Percentiles rank a stretch among this genome's conserved stretches.
Conservation (phyloP, 441 rosid species). For the Corymbia citriodora region DNA sequence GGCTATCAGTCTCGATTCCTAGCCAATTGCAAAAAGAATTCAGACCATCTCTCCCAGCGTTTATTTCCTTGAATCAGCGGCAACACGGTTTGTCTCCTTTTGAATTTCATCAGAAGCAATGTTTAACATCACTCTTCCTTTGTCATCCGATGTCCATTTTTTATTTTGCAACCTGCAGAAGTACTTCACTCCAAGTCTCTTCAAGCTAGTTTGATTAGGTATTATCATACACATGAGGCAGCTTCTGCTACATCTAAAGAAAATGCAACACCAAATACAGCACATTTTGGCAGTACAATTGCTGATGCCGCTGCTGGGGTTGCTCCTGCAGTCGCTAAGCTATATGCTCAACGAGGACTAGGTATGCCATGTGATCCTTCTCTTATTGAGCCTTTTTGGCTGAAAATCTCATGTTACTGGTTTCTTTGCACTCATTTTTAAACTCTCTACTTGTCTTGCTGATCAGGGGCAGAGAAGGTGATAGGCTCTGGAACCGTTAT, state of each 20-base stretch:
- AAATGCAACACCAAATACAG: background rate
- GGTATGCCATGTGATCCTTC: background rate
- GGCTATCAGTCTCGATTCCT: background rate
- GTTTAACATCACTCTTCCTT: background rate
- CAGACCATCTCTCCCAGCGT: background rate
- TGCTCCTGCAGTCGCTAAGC: background rate
- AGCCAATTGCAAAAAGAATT: background rate
- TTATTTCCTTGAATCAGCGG: background rate
- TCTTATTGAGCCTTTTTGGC: background rate
- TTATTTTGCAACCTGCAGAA: background rate
- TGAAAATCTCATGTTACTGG: background rate
- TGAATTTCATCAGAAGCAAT: background rate
- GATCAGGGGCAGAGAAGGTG: background rate
- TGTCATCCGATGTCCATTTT: background rate
- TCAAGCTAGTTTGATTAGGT: background rate
- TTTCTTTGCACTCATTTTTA: background rate
- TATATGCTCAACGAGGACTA: background rate
- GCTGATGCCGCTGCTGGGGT: background rate
- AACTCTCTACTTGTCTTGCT: background rate
- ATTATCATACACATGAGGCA: background rate
- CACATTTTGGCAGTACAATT: background rate
- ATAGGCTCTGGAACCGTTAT: background rate
- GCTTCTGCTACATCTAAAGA: background rate
- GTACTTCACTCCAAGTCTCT: background rate
- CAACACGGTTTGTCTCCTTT: background rate